phyloP scores from a whole-genome alignment of 75 land plant species.

The Larix kaempferi region DNA sequence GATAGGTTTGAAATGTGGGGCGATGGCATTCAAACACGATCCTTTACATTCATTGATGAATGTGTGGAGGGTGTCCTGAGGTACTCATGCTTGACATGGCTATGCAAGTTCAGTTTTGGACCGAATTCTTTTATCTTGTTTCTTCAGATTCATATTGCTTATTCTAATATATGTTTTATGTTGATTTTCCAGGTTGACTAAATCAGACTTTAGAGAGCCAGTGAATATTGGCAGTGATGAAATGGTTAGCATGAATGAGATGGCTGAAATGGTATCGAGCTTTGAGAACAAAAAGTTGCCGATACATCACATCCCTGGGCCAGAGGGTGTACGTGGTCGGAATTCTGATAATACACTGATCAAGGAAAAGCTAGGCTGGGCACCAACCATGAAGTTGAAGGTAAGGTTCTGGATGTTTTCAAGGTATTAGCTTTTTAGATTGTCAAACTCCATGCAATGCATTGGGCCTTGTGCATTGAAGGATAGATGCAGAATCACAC shows the following conservation, averaged over 20 bases:
- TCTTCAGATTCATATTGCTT: too few species aligned
- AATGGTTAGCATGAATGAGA: conserved; percentile 99
- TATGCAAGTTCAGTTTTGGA: not conserved
- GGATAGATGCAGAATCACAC: conserved; percentile 2
- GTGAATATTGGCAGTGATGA: conserved; percentile 96
- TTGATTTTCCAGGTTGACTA: conserved; percentile 64
- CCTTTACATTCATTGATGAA: conserved; percentile 93
- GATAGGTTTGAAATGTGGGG: conserved; percentile 96
- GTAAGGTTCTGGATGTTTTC: conserved; percentile 23
- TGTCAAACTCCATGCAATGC: not conserved
- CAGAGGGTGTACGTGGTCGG: conserved; percentile 96
- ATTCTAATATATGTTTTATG: too few species aligned
- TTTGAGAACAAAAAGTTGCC: conserved; percentile 85
- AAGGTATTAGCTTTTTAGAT: not conserved
- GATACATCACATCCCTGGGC: conserved; percentile 93
- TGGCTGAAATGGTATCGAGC: conserved; percentile 90
- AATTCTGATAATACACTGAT: conserved; percentile 95
- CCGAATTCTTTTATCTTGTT: not conserved
- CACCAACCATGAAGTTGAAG: conserved; percentile 89
- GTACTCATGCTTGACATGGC: conserved; percentile 25
- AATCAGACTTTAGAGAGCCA: conserved; percentile 95
- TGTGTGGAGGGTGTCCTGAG: conserved; percentile 92
- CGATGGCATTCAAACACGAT: conserved; percentile 80
- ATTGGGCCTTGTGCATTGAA: not conserved
- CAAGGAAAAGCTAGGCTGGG: conserved; percentile 96